Conservation (phyloP, 139 green algal species). For the Pleodorina starrii region DNA sequence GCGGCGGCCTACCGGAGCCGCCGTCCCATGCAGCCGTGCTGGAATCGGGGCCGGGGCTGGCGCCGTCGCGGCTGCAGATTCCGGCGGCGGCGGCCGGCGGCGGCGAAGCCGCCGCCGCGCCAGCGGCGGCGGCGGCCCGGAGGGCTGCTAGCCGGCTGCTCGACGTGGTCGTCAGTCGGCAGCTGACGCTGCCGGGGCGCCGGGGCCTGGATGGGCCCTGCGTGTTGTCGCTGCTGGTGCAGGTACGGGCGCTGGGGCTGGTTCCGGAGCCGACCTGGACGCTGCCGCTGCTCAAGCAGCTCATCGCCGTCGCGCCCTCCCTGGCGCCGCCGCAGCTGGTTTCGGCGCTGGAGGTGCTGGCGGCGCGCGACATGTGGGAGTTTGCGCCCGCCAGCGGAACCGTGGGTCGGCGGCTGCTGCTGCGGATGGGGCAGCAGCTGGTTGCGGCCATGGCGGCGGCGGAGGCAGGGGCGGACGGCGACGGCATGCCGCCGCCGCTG, state of each 20-base stretch:
- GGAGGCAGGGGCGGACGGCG: not conserved
- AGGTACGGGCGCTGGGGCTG: not conserved
- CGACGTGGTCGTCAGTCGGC: not conserved
- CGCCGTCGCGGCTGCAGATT: not conserved
- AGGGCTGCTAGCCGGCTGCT: not conserved
- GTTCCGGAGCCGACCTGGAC: not conserved
- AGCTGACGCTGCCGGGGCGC: not conserved
- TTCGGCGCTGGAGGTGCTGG: conserved; percentile 14
- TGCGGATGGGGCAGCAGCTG: not conserved
- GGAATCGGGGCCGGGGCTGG: not conserved
- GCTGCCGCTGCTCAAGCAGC: not conserved
- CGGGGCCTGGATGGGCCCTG: not conserved
- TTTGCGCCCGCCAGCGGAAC: conserved; percentile 28
- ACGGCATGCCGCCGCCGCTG: not conserved
- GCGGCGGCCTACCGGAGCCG: no score
- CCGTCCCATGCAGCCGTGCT: not conserved
- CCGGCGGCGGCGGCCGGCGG: not conserved
- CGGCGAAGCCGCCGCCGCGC: not conserved
- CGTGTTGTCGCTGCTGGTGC: not conserved
- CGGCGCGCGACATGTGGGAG: conserved; percentile 14
- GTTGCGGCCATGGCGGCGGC: not conserved
- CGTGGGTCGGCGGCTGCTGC: not conserved
- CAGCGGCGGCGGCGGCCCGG: not conserved
- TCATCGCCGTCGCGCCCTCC: not conserved
- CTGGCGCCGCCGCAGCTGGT: not conserved